These are phyloP conservation scores for Clathrospora elynae DNA, from an alignment of 2,329 filamentous ascomycete species.

Conservation along the genomic window DNA sequence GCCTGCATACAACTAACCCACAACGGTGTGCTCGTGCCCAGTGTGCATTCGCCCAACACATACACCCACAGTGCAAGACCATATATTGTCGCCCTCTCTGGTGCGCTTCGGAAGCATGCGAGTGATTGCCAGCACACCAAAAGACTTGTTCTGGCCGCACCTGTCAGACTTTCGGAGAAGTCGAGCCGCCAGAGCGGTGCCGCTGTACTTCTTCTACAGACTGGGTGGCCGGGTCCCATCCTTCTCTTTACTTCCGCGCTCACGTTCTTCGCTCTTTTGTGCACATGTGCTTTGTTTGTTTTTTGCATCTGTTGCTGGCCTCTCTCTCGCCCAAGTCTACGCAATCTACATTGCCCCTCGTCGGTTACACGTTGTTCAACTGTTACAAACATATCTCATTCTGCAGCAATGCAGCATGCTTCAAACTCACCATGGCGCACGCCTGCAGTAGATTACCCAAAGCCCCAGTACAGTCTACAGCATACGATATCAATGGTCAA, in stretches of 20 bases:
- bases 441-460: slow-evolving; percentile 38
- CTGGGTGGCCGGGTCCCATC: slow-evolving; percentile 37
- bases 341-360: slow-evolving; percentile 25
- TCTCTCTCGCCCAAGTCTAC: slow-evolving; percentile 18
- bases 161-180: slow-evolving; percentile 27
- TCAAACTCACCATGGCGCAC: slow-evolving; percentile 45
- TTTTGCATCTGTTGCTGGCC: slow-evolving; percentile 32
- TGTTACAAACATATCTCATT: slow-evolving; percentile 23
- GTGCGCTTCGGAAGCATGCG: slow-evolving; percentile 45
- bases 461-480: slow-evolving; percentile 44
- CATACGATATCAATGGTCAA: slow-evolving; percentile 50
- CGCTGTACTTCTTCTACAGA: slow-evolving; percentile 44
- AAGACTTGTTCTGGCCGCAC: slow-evolving; percentile 38
- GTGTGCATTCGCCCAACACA: slow-evolving; percentile 48
- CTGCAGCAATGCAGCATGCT: slow-evolving; percentile 43
- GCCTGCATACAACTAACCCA: slow-evolving; percentile 46
- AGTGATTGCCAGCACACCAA: slow-evolving; percentile 50
- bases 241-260: slow-evolving; percentile 32
- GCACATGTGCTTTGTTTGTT: slow-evolving; percentile 39
- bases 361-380: slow-evolving; percentile 31
- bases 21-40: slow-evolving; percentile 45
- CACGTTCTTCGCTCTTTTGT: slow-evolving; percentile 30
- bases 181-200: slow-evolving; percentile 24
- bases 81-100: slow-evolving; percentile 47
- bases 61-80: slow-evolving; percentile 34